Percentiles rank a stretch among this genome's conserved stretches.
These are phyloP conservation scores for Nitzschia sp. DNA, from an alignment of 108 stramenopile genomes.

Conservation along the genomic window DNA sequence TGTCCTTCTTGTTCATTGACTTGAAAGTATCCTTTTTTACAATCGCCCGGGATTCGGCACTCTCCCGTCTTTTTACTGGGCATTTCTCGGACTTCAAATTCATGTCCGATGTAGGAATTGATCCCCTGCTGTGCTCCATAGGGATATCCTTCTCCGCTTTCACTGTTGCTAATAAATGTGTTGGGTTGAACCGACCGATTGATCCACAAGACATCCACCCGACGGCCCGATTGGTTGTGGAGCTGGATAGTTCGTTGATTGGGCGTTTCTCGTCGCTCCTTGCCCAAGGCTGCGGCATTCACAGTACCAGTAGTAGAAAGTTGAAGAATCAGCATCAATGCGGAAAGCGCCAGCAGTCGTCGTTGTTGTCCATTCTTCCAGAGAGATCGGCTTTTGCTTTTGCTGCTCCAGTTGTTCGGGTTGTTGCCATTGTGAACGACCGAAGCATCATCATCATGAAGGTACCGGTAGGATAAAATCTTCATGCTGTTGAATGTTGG, in stretches of 20 bases:
- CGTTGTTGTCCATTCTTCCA: too few species aligned
- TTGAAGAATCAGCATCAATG: too few species aligned
- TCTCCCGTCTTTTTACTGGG: slow-evolving; percentile 62
- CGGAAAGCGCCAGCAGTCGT: too few species aligned
- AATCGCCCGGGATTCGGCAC: slow-evolving; percentile 47
- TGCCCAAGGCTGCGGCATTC: slow-evolving; percentile 8
- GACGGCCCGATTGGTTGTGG: slow-evolving; percentile 61
- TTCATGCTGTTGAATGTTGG: too few species aligned
- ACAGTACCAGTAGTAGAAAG: too few species aligned
- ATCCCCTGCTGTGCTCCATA: slow-evolving; percentile 52
- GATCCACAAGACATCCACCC: slow-evolving; percentile 61
- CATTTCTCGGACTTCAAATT: slow-evolving; percentile 72
- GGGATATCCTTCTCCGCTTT: slow-evolving; percentile 42
- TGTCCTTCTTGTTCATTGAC: slow-evolving; percentile 71
- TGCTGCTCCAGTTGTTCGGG: too few species aligned
- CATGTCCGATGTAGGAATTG: slow-evolving; percentile 61
- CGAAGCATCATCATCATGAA: too few species aligned
- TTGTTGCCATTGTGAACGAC: too few species aligned
- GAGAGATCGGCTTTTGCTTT: too few species aligned
- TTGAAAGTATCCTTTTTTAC: slow-evolving; percentile 55
- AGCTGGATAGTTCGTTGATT: slow-evolving; percentile 35
- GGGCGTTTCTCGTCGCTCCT: slow-evolving; percentile 4
- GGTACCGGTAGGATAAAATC: too few species aligned
- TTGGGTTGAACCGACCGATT: slow-evolving; percentile 40
- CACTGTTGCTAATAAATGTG: slow-evolving; percentile 43